Percentiles rank a stretch among this genome's conserved stretches.
These are phyloP conservation scores for Ophioceras dolichostomum DNA, from an alignment of 2,329 filamentous ascomycete genomes.

Conservation along the genomic window DNA sequence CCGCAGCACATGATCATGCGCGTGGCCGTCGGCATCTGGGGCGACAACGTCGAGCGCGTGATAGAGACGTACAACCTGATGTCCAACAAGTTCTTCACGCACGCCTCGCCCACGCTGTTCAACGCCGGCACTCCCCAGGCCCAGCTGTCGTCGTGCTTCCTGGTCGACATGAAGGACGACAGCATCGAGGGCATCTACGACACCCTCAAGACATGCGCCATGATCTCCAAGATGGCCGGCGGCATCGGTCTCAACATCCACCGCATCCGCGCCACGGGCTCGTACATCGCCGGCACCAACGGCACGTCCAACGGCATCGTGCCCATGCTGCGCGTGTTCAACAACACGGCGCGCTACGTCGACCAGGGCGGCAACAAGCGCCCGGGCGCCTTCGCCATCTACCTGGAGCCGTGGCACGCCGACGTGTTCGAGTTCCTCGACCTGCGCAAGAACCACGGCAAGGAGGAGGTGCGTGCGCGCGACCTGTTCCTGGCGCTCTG, in stretches of 20 bases:
- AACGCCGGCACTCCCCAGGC: conserved; percentile 92
- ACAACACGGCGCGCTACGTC: conserved; percentile 97
- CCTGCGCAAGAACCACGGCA: conserved; percentile 97
- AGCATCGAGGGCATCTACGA: conserved; percentile 99
- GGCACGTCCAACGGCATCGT: conserved; percentile 95
- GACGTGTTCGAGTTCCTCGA: conserved; percentile 97
- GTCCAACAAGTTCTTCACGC: conserved; percentile 98
- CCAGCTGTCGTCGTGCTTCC: conserved; percentile 95
- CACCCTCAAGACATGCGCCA: conserved; percentile 95
- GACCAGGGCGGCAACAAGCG: conserved; percentile 99
- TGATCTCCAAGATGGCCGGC: conserved; percentile 99
- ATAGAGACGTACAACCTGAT: conserved; percentile 98
- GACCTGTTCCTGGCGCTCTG: conserved; percentile 96
- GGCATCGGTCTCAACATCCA: conserved; percentile 96
- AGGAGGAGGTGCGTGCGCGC: conserved; percentile 93
- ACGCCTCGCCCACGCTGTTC: conserved; percentile 91
- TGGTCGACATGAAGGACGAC: conserved; percentile 99
- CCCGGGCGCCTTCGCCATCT: conserved; percentile 95
- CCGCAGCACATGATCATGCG: conserved; percentile 99
- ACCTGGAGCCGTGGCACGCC: conserved; percentile 97
- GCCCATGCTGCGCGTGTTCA: conserved; percentile 97
- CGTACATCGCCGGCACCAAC: conserved; percentile 96
- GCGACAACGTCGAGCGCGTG: conserved; percentile 84
- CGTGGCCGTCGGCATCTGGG: conserved; percentile 93
- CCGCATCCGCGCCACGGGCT: conserved; percentile 91